These are phyloP conservation scores for Marasmius tenuissimus DNA, from an alignment of 1,284 basidiomycete genomes.

Conservation along the genomic window DNA sequence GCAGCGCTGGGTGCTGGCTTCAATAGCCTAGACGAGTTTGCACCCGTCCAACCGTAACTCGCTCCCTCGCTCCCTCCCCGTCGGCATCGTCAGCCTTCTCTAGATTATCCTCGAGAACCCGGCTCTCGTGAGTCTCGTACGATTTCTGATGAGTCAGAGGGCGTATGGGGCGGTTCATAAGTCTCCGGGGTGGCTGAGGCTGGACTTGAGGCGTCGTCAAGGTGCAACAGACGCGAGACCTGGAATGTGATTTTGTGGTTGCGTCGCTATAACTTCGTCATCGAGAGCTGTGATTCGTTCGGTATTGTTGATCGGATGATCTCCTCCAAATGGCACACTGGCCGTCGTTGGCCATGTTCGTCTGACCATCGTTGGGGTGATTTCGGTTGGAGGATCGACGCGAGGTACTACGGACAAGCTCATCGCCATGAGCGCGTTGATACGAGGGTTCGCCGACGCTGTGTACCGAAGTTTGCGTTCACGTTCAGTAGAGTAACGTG, in stretches of 20 bases:
- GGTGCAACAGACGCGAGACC: neutral
- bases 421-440: no score
- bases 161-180: neutral
- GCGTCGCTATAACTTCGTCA: neutral
- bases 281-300: neutral
- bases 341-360: no score
- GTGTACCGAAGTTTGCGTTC: neutral
- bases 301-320: neutral
- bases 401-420: neutral
- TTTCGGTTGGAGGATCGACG: neutral
- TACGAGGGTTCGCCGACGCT: neutral
- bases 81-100: constrained; percentile 48
- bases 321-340: neutral
- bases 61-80: constrained; percentile 53
- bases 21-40: neutral
- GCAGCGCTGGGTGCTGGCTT: neutral
- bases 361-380: neutral
- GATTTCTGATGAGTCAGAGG: neutral
- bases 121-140: constrained; percentile 39
- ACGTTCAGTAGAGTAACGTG: neutral
- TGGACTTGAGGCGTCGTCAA: neutral
- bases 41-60: constrained; percentile 35
- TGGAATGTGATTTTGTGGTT: neutral
- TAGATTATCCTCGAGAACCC: constrained; percentile 45
- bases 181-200: neutral